Conservation (phyloP, 371 early-diverging fungal species). For the Apophysomyces elegans region DNA sequence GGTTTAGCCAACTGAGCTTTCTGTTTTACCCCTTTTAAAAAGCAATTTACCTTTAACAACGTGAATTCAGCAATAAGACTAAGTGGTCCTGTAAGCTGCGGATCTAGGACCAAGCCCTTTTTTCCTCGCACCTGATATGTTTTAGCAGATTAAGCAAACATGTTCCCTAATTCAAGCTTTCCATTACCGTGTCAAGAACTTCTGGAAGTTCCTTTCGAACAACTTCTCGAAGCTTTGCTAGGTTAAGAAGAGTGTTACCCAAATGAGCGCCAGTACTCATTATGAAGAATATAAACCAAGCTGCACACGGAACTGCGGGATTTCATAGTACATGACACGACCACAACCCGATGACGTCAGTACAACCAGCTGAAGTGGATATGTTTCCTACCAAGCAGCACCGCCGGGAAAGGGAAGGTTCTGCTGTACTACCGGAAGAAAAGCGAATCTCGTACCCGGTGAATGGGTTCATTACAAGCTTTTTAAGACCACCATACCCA, state of each 20-base stretch:
- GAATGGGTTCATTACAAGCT: too few species aligned
- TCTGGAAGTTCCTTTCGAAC: conserved; percentile 74
- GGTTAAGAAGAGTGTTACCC: conserved; percentile 58
- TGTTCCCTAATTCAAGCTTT: not conserved
- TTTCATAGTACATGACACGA: too few species aligned
- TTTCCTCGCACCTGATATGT: conserved; percentile 78
- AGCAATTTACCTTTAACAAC: conserved; percentile 71
- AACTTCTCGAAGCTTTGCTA: conserved; percentile 66
- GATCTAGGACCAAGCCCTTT: conserved; percentile 89
- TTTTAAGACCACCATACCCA: too few species aligned
- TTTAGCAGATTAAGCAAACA: not conserved
- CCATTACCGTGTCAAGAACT: conserved; percentile 73
- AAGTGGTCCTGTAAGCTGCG: conserved; percentile 81
- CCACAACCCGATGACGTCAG: too few species aligned
- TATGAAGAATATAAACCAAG: not conserved
- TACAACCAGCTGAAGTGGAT: too few species aligned
- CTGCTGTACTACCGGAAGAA: too few species aligned
- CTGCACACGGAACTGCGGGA: too few species aligned
- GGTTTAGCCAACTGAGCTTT: not conserved
- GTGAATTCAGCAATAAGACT: conserved; percentile 86
- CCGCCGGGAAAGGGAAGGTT: too few species aligned
- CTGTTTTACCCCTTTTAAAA: not conserved
- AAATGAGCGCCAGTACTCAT: conserved; percentile 45
- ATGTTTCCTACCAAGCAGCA: too few species aligned
- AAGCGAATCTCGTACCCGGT: too few species aligned